Percentiles rank a stretch among this genome's conserved stretches.
Evolutionary conservation across 2,329 filamentous ascomycete species (phyloP).

Genomic region (Fonsecaea erecta): DNA sequence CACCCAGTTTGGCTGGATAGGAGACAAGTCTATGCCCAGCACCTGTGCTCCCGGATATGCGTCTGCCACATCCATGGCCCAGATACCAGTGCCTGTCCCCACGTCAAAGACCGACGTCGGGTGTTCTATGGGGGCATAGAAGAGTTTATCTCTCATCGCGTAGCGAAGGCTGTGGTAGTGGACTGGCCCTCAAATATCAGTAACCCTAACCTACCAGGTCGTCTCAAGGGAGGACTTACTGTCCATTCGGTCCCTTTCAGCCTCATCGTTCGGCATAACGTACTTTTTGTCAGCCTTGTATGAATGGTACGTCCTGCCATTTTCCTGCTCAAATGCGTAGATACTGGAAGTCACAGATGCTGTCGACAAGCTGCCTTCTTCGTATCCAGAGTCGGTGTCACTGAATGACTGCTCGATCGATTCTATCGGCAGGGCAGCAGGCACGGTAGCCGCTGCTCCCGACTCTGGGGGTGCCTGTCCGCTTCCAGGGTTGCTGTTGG

Average conservation of each 20-base stretch:
- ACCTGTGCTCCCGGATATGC: slow-evolving; percentile 42
- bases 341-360: slow-evolving; percentile 40
- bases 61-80: slow-evolving; percentile 45
- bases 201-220: not conserved
- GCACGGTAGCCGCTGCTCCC: not conserved
- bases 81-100: slow-evolving; percentile 51
- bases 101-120: slow-evolving; percentile 43
- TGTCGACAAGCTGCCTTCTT: slow-evolving; percentile 27
- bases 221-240: not conserved
- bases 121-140: slow-evolving; percentile 35
- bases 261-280: slow-evolving; percentile 44
- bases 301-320: slow-evolving; percentile 30
- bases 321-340: slow-evolving; percentile 31
- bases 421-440: not conserved
- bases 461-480: slow-evolving; percentile 2
- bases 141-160: slow-evolving; percentile 32
- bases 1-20: slow-evolving; percentile 51
- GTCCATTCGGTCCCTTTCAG: slow-evolving; percentile 45
- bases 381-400: slow-evolving; percentile 18
- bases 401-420: not conserved
- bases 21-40: slow-evolving; percentile 41
- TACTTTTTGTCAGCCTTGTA: slow-evolving; percentile 42
- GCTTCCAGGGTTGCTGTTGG: not conserved
- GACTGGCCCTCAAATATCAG: slow-evolving; percentile 21
- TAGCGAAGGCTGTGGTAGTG: slow-evolving; percentile 40